Evolutionary conservation across 495 filamentous ascomycete genomes (phyloP).

Genomic region (Neurospora pannonica): DNA sequence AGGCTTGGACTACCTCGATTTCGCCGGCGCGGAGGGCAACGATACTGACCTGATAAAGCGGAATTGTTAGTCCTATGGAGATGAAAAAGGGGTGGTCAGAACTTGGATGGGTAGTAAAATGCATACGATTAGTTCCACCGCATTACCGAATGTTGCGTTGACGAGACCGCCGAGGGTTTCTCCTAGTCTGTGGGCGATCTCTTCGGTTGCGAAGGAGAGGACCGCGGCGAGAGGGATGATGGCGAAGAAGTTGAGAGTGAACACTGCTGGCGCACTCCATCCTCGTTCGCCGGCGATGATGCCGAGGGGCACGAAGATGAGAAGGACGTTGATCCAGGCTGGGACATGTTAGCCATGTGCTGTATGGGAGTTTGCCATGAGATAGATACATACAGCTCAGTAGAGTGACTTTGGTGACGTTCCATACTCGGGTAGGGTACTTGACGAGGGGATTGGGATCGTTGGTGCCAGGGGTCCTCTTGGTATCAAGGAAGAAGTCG

Average conservation of each 20-base stretch:
- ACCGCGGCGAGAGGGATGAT: slow-evolving; percentile 91
- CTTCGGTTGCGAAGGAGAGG: slow-evolving; percentile 91
- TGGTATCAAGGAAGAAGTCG: slow-evolving; percentile 36
- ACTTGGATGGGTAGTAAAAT: slow-evolving; percentile 1
- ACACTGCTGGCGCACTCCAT: slow-evolving; percentile 70
- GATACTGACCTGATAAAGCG: slow-evolving; percentile 66
- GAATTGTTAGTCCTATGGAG: slow-evolving; percentile 8
- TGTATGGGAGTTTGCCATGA: not conserved
- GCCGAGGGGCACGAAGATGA: slow-evolving; percentile 84
- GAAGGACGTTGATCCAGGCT: slow-evolving; percentile 76
- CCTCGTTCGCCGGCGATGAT: slow-evolving; percentile 65
- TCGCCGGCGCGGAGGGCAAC: slow-evolving; percentile 77
- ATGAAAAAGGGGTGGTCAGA: slow-evolving; percentile 7
- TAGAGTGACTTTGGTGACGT: slow-evolving; percentile 43
- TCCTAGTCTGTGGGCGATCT: slow-evolving; percentile 73
- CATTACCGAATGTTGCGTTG: slow-evolving; percentile 96
- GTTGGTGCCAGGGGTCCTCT: slow-evolving; percentile 37
- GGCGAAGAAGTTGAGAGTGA: slow-evolving; percentile 87
- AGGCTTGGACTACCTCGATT: slow-evolving; percentile 92
- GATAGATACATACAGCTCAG: slow-evolving; percentile 39
- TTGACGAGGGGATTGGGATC: slow-evolving; percentile 43
- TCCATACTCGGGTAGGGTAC: slow-evolving; percentile 45
- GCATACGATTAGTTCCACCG: slow-evolving; percentile 92
- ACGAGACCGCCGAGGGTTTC: slow-evolving; percentile 86
- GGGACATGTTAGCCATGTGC: slow-evolving; percentile 1